A percentile compares a stretch with the other conserved stretches of the same genome.
phyloP scores from a whole-genome alignment of 306 rosid genomes.

The Cucumis sativus region DNA sequence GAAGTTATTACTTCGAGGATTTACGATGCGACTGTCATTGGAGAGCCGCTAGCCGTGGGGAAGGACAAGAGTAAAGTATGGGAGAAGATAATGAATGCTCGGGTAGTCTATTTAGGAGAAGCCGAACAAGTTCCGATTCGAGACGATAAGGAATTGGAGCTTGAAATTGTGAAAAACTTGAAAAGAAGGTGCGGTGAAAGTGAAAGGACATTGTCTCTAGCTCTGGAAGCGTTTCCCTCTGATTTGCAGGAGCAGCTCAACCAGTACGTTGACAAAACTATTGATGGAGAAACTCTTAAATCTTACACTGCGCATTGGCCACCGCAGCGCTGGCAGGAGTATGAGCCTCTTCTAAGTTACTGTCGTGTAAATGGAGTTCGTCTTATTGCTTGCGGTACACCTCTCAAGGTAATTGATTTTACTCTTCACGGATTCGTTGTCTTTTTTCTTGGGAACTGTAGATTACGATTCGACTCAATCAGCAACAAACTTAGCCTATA shows the following conservation, averaged over 20 bases:
- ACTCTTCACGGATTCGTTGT: constrained; percentile 1
- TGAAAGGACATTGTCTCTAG: constrained; percentile 52
- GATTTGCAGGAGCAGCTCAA: constrained; percentile 65
- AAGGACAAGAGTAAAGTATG: constrained; percentile 74
- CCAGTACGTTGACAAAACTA: constrained; percentile 59
- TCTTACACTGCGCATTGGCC: constrained; percentile 58
- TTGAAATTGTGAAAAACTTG: constrained; percentile 65
- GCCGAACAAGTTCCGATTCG: constrained; percentile 88
- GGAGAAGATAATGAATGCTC: constrained; percentile 87
- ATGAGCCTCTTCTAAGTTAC: constrained; percentile 76
- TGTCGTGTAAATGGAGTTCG: constrained; percentile 64
- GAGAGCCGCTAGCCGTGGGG: constrained; percentile 87
- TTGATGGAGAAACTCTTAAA: constrained; percentile 75
- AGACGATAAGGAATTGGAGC: constrained; percentile 86
- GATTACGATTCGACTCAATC: background rate
- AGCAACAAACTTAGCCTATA: background rate
- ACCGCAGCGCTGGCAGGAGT: constrained; percentile 77
- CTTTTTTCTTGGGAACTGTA: background rate
- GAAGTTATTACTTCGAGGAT: constrained; percentile 70
- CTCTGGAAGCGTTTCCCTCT: constrained; percentile 71
- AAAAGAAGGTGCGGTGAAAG: constrained; percentile 40
- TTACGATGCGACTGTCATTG: constrained; percentile 78
- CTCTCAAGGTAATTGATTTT: constrained; percentile 38
- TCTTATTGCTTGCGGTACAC: constrained; percentile 79
- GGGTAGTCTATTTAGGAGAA: constrained; percentile 80